Conservation (phyloP, 129 eudicot species). For the Solidago caesia region DNA sequence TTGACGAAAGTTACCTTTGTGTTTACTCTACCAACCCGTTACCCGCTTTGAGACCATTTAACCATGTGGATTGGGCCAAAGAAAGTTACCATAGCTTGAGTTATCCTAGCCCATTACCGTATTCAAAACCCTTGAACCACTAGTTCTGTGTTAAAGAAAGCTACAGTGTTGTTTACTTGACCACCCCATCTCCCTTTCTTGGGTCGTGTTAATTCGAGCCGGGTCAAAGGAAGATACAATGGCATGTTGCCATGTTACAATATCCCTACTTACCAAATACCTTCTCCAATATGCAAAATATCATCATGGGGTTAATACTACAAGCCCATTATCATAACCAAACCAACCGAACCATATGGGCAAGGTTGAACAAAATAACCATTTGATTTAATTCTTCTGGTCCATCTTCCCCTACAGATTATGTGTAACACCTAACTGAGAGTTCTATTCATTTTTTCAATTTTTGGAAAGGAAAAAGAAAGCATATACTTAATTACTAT, state of each 20-base stretch:
- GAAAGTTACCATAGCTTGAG: not conserved
- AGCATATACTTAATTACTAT: too few species aligned
- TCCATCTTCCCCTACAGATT: not conserved
- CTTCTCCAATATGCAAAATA: too few species aligned
- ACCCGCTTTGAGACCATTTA: too few species aligned
- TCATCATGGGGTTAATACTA: too few species aligned
- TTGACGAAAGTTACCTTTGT: not conserved
- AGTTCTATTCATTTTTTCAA: too few species aligned
- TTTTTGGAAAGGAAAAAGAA: too few species aligned
- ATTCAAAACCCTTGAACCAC: not conserved
- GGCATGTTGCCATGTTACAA: not conserved
- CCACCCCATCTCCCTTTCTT: not conserved
- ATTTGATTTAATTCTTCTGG: not conserved
- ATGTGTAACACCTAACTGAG: too few species aligned
- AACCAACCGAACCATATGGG: not conserved
- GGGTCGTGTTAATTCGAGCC: not conserved
- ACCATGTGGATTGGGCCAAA: not conserved
- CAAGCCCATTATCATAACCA: too few species aligned
- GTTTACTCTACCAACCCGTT: too few species aligned
- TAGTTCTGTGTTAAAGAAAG: not conserved
- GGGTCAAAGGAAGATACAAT: not conserved
- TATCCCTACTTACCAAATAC: too few species aligned
- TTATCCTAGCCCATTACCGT: not conserved
- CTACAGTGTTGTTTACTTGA: not conserved
- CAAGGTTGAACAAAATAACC: not conserved